Percentiles rank a stretch among this genome's conserved stretches.
Evolutionary conservation across 768 basidiomycete genomes (phyloP).

Genomic region (Leccinum subtestaceum): DNA sequence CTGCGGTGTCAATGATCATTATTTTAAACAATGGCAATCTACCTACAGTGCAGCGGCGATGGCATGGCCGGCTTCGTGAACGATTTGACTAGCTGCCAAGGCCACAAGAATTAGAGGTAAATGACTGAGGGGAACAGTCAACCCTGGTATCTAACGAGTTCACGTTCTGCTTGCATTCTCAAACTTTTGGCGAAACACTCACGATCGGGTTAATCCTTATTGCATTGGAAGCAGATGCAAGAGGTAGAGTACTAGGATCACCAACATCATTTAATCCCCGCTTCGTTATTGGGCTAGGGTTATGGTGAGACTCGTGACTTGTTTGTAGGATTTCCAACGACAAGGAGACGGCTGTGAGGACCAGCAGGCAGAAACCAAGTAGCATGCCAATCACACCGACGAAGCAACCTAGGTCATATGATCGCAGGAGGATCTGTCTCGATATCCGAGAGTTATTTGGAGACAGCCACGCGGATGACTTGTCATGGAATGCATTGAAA

Average conservation of each 20-base stretch:
- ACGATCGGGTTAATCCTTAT: constrained; percentile 31
- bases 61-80: constrained; percentile 82
- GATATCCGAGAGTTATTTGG: constrained; percentile 26
- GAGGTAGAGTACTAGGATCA: background rate
- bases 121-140: constrained; percentile 75
- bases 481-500: constrained; percentile 51
- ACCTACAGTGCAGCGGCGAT: constrained; percentile 71
- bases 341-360: constrained; percentile 32
- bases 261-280: constrained; percentile 11
- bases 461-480: constrained; percentile 36
- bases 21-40: background rate
- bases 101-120: constrained; percentile 62
- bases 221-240: background rate
- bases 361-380: constrained; percentile 38
- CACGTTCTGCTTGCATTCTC: constrained; percentile 1
- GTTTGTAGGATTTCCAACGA: constrained; percentile 14
- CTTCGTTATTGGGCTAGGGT: constrained; percentile 11
- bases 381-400: constrained; percentile 49
- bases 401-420: constrained; percentile 53
- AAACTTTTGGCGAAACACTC: constrained; percentile 11
- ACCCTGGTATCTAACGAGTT: constrained; percentile 65
- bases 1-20: background rate
- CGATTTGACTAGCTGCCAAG: constrained; percentile 60
- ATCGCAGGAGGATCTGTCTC: constrained; percentile 26
- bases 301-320: background rate